phyloP scores from a whole-genome alignment of 495 filamentous ascomycete genomes.

The Alectoria sarmentosa region DNA sequence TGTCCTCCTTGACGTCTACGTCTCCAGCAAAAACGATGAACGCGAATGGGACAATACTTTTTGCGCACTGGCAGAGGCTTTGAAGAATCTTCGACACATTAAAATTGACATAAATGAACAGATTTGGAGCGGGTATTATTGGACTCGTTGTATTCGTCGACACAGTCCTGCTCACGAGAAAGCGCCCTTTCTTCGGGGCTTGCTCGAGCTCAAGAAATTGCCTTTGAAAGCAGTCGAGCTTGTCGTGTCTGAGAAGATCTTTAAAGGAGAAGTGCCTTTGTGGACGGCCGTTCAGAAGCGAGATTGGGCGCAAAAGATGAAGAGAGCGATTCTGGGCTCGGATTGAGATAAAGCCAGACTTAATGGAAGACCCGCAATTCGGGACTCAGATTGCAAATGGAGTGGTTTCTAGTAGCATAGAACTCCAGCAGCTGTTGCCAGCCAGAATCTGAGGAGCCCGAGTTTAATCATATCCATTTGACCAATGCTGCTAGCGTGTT shows the following conservation, averaged over 20 bases:
- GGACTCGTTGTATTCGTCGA: too few species aligned
- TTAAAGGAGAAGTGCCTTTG: too few species aligned
- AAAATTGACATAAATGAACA: neutral
- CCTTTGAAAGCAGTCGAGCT: neutral
- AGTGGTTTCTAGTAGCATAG: neutral
- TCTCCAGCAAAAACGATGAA: neutral
- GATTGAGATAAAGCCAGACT: too few species aligned
- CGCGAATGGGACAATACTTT: neutral
- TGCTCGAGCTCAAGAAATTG: constrained; percentile 1
- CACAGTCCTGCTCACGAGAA: neutral
- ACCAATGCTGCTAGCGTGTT: neutral
- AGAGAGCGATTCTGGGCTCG: neutral
- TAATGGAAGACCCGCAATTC: neutral
- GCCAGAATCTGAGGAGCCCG: neutral
- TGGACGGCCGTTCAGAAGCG: neutral
- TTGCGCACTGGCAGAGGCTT: neutral
- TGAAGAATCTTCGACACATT: neutral
- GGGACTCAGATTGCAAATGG: neutral
- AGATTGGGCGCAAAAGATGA: neutral
- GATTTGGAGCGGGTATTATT: too few species aligned
- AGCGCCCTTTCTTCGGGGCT: neutral
- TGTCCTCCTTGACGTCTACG: neutral
- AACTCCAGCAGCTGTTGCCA: neutral
- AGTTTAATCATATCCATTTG: neutral
- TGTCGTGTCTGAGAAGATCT: neutral